Conservation (phyloP, 2,329 filamentous ascomycete genomes). For the Helicocarpus griseus region DNA sequence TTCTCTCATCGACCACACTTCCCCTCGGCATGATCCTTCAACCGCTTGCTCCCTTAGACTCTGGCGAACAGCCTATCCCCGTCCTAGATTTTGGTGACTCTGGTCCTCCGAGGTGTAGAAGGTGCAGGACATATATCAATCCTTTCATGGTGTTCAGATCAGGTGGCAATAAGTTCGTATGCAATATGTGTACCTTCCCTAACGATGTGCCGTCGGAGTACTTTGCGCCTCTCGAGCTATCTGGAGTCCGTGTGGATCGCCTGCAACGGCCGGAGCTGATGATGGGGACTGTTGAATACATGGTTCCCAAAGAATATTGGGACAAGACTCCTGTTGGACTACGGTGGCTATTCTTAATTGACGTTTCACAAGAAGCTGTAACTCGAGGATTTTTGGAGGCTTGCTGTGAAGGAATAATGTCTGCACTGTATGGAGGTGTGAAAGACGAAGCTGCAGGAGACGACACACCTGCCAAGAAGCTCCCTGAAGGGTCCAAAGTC, state of each 20-base stretch:
- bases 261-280: conserved; percentile 82
- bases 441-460: conserved; percentile 44
- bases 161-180: conserved; percentile 92
- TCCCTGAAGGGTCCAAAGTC: conserved; percentile 75
- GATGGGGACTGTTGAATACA: conserved; percentile 87
- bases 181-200: conserved; percentile 95
- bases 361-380: conserved; percentile 83
- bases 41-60: conserved; percentile 70
- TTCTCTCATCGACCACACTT: conserved; percentile 67
- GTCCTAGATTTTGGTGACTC: conserved; percentile 89
- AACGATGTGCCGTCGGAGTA: conserved; percentile 91
- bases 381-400: conserved; percentile 86
- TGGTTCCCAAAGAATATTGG: conserved; percentile 98
- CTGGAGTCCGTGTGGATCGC: conserved; percentile 78
- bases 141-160: conserved; percentile 97
- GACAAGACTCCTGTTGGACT: conserved; percentile 84
- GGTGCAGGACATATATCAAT: conserved; percentile 95
- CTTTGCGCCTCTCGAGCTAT: conserved; percentile 80
- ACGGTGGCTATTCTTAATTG: conserved; percentile 82
- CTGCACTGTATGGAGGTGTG: conserved; percentile 69
- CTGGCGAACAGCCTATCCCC: conserved; percentile 78
- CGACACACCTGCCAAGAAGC: conserved; percentile 43
- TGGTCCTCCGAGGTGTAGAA: conserved; percentile 81
- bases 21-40: conserved; percentile 84
- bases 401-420: conserved; percentile 79